These are phyloP conservation scores for Rhizopogon rudus DNA, from an alignment of 768 basidiomycete species.

Conservation along the genomic window DNA sequence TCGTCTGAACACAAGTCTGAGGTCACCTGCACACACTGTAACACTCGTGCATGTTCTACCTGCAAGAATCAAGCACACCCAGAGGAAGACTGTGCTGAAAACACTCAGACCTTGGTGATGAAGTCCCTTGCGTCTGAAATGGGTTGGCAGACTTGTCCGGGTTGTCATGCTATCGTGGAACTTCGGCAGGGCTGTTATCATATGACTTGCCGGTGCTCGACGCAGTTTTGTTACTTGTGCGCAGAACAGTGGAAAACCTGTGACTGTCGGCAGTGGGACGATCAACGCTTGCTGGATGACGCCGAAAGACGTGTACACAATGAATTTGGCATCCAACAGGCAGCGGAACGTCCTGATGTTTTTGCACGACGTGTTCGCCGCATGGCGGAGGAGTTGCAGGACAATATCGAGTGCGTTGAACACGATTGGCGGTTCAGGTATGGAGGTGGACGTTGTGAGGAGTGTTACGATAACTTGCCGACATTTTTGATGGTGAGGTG, in stretches of 20 bases:
- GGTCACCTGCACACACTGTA: constrained; percentile 37
- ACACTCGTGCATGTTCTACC: constrained; percentile 33
- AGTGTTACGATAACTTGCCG: constrained; percentile 35
- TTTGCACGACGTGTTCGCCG: constrained; percentile 15
- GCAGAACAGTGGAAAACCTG: constrained; percentile 60
- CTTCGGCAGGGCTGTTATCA: constrained; percentile 58
- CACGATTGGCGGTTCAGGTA: constrained; percentile 41
- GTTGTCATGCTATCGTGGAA: constrained; percentile 53
- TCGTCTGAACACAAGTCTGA: constrained; percentile 13
- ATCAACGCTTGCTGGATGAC: constrained; percentile 31
- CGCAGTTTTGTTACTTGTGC: constrained; percentile 65
- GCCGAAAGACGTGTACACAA: constrained; percentile 16
- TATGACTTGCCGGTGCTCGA: constrained; percentile 48
- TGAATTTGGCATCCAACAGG: constrained; percentile 5
- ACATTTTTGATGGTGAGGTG: constrained; percentile 43
- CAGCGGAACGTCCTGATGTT: constrained; percentile 11
- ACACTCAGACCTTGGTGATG: constrained; percentile 37
- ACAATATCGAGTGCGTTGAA: constrained; percentile 43
- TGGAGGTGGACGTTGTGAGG: constrained; percentile 42
- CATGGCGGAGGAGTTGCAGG: constrained; percentile 33
- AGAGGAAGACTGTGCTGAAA: constrained; percentile 35
- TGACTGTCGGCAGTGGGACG: constrained; percentile 60
- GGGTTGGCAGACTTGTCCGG: constrained; percentile 62
- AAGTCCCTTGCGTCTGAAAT: constrained; percentile 38
- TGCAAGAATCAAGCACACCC: constrained; percentile 48